Conservation (phyloP, 2,329 filamentous ascomycete species). For the Apiospora pterosperma region DNA sequence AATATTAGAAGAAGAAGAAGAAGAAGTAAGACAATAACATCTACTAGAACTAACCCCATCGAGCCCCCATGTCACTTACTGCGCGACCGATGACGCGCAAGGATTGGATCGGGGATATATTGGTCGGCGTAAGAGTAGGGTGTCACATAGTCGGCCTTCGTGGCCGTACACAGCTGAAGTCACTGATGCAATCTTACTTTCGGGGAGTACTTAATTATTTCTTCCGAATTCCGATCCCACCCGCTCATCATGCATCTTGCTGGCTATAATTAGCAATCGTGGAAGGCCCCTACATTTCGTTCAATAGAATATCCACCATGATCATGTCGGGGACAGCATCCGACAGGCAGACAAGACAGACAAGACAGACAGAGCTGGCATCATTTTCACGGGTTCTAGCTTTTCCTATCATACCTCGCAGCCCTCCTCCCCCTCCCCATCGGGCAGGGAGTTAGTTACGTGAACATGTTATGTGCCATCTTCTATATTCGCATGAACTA, state of each 20-base stretch:
- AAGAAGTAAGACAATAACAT: neutral
- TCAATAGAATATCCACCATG: neutral
- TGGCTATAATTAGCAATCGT: neutral
- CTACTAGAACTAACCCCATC: too few species aligned
- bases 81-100: neutral
- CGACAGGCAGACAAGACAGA: neutral
- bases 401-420: too few species aligned
- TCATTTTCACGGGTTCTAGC: too few species aligned
- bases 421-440: too few species aligned
- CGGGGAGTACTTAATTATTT: too few species aligned
- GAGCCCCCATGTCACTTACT: neutral
- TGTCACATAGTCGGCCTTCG: neutral
- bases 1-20: neutral
- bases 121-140: neutral
- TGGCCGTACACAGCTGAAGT: neutral
- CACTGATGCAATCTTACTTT: neutral
- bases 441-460: neutral
- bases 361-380: too few species aligned
- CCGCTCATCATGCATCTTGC: too few species aligned
- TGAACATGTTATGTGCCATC: neutral
- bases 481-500: neutral
- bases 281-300: neutral
- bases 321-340: neutral
- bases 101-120: neutral
- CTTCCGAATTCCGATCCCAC: too few species aligned